A percentile compares a stretch with the other conserved stretches of the same genome.
Conservation (phyloP, 1,139 yeast genomes). For the Kodamaea suecica region DNA sequence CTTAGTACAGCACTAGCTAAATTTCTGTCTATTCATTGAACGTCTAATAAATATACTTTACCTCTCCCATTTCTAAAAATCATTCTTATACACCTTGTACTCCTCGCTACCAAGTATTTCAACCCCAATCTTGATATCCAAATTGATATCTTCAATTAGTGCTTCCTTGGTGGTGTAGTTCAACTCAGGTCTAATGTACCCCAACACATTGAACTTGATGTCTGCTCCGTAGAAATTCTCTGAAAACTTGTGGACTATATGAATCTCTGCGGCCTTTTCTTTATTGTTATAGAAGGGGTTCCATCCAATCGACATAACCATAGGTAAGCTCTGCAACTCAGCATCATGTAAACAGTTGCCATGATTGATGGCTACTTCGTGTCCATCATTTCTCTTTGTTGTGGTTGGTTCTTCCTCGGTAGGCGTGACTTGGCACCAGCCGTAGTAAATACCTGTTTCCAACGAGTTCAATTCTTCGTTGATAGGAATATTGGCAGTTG, state of each 20-base stretch:
- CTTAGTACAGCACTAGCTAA: too few species aligned
- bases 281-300: slow-evolving; percentile 87
- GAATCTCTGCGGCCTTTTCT: slow-evolving; percentile 80
- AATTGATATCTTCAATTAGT: slow-evolving; percentile 76
- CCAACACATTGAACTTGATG: slow-evolving; percentile 67
- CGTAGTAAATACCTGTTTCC: slow-evolving; percentile 88
- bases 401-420: slow-evolving; percentile 14
- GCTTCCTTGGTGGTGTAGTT: slow-evolving; percentile 86
- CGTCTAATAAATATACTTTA: not conserved
- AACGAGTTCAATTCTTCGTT: slow-evolving; percentile 45
- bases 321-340: slow-evolving; percentile 59
- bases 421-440: slow-evolving; percentile 57
- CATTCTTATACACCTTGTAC: slow-evolving; percentile 12
- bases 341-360: slow-evolving; percentile 48
- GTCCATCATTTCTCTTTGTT: slow-evolving; percentile 40
- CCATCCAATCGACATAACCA: slow-evolving; percentile 96
- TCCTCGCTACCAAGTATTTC: slow-evolving; percentile 35
- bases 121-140: slow-evolving; percentile 70
- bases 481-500: slow-evolving; percentile 88
- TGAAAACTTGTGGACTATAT: slow-evolving; percentile 71
- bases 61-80: not conserved
- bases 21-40: too few species aligned
- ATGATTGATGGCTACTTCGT: slow-evolving; percentile 52
- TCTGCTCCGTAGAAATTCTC: slow-evolving; percentile 79
- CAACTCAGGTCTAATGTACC: slow-evolving; percentile 88